Percentiles rank a stretch among this genome's conserved stretches.
Evolutionary conservation across 2,329 filamentous ascomycete species (phyloP).

Genomic region (Monascus ruber): DNA sequence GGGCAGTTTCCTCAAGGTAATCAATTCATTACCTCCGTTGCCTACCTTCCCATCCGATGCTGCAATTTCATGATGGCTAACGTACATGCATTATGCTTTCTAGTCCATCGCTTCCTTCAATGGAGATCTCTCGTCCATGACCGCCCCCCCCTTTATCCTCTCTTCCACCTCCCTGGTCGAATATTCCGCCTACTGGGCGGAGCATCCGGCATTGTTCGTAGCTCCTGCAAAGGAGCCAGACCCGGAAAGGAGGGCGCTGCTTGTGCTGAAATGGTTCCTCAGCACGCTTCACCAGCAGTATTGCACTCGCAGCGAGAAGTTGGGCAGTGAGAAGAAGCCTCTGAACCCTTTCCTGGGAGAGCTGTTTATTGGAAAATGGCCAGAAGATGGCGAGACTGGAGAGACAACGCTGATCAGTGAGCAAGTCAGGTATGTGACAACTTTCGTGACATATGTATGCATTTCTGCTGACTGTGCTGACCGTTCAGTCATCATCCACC

Average conservation of each 20-base stretch:
- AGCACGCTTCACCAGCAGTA: conserved; percentile 85
- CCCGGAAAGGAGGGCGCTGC: conserved; percentile 66
- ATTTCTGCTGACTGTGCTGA: conserved; percentile 4
- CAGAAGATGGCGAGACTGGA: conserved; percentile 56
- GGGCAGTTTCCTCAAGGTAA: conserved; percentile 38
- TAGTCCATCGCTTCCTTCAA: conserved; percentile 62
- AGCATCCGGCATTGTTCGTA: conserved; percentile 61
- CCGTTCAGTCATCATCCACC: conserved; percentile 70
- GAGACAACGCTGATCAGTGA: conserved; percentile 81
- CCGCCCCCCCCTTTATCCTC: conserved; percentile 66
- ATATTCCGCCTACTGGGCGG: conserved; percentile 67
- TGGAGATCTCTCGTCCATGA: conserved; percentile 63
- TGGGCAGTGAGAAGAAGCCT: conserved; percentile 93
- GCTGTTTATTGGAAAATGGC: conserved; percentile 86
- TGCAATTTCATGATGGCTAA: background rate
- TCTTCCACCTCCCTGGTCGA: conserved; percentile 62
- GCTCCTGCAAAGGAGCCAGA: conserved; percentile 70
- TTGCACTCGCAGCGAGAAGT: conserved; percentile 61
- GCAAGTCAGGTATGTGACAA: conserved; percentile 58
- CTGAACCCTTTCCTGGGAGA: conserved; percentile 94
- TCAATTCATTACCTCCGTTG: background rate
- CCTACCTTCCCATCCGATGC: background rate
- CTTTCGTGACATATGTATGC: background rate
- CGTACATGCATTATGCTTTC: background rate
- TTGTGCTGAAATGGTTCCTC: conserved; percentile 95